Evolutionary conservation across 2,329 filamentous ascomycete species (phyloP), one percentile per base, ranked within the genome.

Genomic region (Aspergillus fijiensis): DNA sequence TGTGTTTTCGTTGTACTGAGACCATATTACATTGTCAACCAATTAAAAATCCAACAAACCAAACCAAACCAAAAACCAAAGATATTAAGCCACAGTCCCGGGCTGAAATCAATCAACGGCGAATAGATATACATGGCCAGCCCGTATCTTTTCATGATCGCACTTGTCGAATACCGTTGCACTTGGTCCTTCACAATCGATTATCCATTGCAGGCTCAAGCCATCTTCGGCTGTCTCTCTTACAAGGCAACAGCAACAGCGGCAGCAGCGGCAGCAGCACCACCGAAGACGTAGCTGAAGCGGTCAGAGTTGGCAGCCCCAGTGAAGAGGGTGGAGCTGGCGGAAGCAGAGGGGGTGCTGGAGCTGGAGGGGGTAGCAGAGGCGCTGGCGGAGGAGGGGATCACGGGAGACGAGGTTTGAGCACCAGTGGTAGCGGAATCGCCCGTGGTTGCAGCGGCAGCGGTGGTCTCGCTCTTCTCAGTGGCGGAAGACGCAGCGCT

Each of bases 241-340:
- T 63, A 63, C 56, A 61, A 27, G 42, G 59, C 61, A 47, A 57
- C 51, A 19, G 54, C 54, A 39, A 63, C 39, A 25, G 59, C 61
- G 21, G 60, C 61, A 42, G 57, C 61, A 45, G 61, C 61, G 33
- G 59, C 56, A 45, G 57, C 61, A 56, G 53, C 61, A 29, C 51
- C 59, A 35, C 53, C 53, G 12, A 55, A 45, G 55, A 54, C 42
- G 48, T 52, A 25, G 57, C 35, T 61, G 61, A 59, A 49, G 49
- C 61, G 53, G 42, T 61, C 54, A 47, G 52, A 57, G 51, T 11
- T 55, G 51, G 61, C 61, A 55, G 61, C 61, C 27, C 61, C 61
- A 19, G 59, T 63, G 61, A 55, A 63, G 19, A 54, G 35, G 49
- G 59, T 51, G 31, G 50, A 6, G 31, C 55, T 47, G n/a, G 55